These are phyloP conservation scores for Cruciata laevipes DNA, from an alignment of 257 asterid species.

Conservation along the genomic window DNA sequence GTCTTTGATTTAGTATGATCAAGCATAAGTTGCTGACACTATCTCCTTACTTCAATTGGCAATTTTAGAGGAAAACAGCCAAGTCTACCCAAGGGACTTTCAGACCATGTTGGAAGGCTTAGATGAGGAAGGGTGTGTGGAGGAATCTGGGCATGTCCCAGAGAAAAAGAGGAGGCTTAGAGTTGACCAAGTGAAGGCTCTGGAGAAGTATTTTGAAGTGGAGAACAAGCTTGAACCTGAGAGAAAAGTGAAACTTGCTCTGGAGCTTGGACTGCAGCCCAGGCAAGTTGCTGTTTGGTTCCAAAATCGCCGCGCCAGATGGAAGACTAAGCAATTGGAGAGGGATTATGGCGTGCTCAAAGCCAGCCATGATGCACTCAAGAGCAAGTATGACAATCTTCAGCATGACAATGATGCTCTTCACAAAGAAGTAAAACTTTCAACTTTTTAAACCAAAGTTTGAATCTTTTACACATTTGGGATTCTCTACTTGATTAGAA, in stretches of 20 bases:
- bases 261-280: constrained; percentile 84
- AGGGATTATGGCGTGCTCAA: constrained; percentile 70
- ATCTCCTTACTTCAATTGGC: constrained; percentile 7
- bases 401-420: constrained; percentile 59
- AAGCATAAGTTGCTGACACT: constrained; percentile 5
- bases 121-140: constrained; percentile 72
- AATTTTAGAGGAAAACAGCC: constrained; percentile 40
- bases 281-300: constrained; percentile 97
- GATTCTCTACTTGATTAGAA: neutral
- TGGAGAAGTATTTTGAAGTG: constrained; percentile 85
- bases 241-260: constrained; percentile 75
- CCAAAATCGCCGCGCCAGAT: constrained; percentile 88
- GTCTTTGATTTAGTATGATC: constrained; percentile 7
- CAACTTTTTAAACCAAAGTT: neutral
- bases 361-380: constrained; percentile 59
- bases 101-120: constrained; percentile 64
- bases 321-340: constrained; percentile 86
- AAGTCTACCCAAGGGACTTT: constrained; percentile 55
- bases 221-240: constrained; percentile 91
- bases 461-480: neutral
- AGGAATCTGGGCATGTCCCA: constrained; percentile 49
- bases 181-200: constrained; percentile 73
- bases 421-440: constrained; percentile 41
- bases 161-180: constrained; percentile 74
- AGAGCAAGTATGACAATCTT: constrained; percentile 42